Base-by-base conservation (phyloP, 441 rosid species). In the Isatis lusitanica region DNA sequence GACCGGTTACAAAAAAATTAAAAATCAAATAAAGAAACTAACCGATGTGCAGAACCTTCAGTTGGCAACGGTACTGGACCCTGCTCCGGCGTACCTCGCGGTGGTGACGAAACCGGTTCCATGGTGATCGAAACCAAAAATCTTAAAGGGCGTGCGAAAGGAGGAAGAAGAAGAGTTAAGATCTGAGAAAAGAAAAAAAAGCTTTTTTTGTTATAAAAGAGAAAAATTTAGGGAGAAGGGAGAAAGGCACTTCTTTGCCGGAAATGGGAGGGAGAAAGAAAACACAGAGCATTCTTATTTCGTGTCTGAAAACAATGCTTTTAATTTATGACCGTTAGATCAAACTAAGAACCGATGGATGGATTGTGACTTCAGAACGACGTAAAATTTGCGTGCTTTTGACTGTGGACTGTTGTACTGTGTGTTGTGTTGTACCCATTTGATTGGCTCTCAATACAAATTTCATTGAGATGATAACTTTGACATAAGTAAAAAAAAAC, bases 261-360 rank as follows among this genome's bases (percentile, higher is more conserved):
- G 10, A 40, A 51, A 40, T 63, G 55, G 63, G 63, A 62, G 75
- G 75, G 63, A 62, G 55, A 40, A 62, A 5, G 28, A 51, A 15
- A 7, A 38, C 26, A 10, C 1, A 52, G 35, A 52, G 8, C 50
- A 24, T 26, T 70, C 60, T 48, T 24, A 36, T 70, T 48, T 30
- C 53, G 21, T 42, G 72, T 16, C 63, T 15, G 1, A 39, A 38
- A 38, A 39, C 4, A 39, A 11, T 9, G 16, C 6, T 5, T 60
- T 60, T 60, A n/a, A 62, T 42, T 52, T 63, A 0, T 30, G 28
- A 43, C 76, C 70, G 44, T 72, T 63, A 31, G 55, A 63, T 63
- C 8, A 7, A 15, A 4, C 6, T 2, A 0, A 6, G 11, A 1
- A 68, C 75, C n/a, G n/a, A n/a, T n/a, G n/a, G 43, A 51, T 71